Conservation (phyloP, 1,284 basidiomycete species). For the Ustilago shanxiensis region DNA sequence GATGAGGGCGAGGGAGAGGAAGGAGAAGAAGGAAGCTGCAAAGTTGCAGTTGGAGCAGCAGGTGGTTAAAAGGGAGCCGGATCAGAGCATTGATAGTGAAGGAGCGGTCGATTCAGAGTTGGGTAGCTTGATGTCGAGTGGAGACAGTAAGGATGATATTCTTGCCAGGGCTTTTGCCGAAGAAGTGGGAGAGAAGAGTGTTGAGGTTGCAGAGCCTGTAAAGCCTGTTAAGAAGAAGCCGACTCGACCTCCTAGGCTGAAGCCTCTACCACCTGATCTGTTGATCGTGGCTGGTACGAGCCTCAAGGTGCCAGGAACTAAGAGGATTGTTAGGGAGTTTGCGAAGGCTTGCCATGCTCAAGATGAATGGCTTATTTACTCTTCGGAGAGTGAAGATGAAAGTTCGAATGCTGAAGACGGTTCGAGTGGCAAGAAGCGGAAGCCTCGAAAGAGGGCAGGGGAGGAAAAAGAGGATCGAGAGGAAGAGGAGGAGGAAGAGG, state of each 20-base stretch:
- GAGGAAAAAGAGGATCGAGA: constrained; percentile 15
- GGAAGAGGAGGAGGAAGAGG: constrained; percentile 17
- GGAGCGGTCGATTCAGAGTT: constrained; percentile 33
- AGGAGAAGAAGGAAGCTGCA: constrained; percentile 37
- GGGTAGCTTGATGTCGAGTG: constrained; percentile 7
- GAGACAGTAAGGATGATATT: constrained; percentile 47
- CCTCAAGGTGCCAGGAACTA: constrained; percentile 92
- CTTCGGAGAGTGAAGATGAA: constrained; percentile 55
- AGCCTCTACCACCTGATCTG: constrained; percentile 79
- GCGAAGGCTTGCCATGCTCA: constrained; percentile 81
- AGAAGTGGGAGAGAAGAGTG: constrained; percentile 34
- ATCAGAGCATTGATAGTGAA: constrained; percentile 40
- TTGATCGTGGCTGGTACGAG: constrained; percentile 96
- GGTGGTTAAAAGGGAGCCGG: constrained; percentile 16
- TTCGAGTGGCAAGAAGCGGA: constrained; percentile 28
- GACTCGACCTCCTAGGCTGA: constrained; percentile 51
- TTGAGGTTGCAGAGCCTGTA: constrained; percentile 31
- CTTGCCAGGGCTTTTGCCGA: constrained; percentile 51
- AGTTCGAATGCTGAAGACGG: constrained; percentile 49
- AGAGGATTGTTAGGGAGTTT: constrained; percentile 92
- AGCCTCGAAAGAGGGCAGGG: constrained; percentile 13
- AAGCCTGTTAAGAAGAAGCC: constrained; percentile 33
- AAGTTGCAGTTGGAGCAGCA: constrained; percentile 19
- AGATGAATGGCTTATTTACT: constrained; percentile 54
- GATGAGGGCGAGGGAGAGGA: constrained; percentile 53